Evolutionary conservation across 192 early-diverging fungal genomes (phyloP), one percentile per base, ranked within the genome.

Genomic region (Funneliformis mosseae): DNA sequence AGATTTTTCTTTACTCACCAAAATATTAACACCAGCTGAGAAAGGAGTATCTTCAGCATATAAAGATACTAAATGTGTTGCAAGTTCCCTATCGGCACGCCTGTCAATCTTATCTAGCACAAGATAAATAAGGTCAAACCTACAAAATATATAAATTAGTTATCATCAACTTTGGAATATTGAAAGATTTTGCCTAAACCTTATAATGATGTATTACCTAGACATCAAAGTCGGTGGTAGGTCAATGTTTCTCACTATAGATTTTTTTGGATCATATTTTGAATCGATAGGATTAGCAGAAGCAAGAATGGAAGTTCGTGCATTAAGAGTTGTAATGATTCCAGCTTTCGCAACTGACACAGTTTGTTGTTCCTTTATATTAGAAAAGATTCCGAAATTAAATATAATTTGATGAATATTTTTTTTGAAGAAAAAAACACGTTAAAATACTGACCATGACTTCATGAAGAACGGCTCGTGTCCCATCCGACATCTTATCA

Each of bases 311-410:
- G 97, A 98, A 28, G 96, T 96, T 74, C 98, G 90, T 14, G 98
- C 97, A 85, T 99, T 99, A 27, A 99, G 87, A 10, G 96, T 98
- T 5, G 97, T 97, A 82, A 98, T 97, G 81, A 99, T 98, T 38
- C 98, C 98, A 43, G 98, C 98, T 88, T 99, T 99, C 61, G 98
- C 97, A 18, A 99, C 94, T 12, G 96, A 98, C 25, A 99, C 93
- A 0, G 97, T 98, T 90, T 98, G 97, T 88, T 98, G 97, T 88
- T 98, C 97, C 91, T 92, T 68, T 21, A 55, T 21, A 76, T 81
- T 50, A 83, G 11, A 77, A 2, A 68, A 43, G 64, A 18, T 50
- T n/a, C n/a, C 12, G 38, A 10, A 48, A 21, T 38, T 23, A 16
- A 33, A 50, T 59, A 25, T 59, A 28, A 55, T 27, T 75, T 27